phyloP scores from a whole-genome alignment of 169 alveolate genomes.

The Plasmodium sp. region DNA sequence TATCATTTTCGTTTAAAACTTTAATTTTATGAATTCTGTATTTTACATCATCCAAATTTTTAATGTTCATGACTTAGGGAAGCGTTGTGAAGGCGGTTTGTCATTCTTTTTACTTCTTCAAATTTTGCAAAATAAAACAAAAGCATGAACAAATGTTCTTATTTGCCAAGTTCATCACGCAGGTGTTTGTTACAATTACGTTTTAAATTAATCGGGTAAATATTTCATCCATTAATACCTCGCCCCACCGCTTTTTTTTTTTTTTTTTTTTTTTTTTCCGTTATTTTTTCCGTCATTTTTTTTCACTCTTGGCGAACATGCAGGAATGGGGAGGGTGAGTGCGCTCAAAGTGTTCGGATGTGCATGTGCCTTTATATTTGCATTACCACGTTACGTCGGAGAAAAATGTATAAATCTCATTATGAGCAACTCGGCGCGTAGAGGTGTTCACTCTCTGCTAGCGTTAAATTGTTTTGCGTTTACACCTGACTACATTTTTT shows the following conservation, averaged over 20 bases:
- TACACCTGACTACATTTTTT: neutral
- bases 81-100: neutral
- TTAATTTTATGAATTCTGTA: conserved; percentile 51
- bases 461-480: neutral
- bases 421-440: neutral
- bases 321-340: neutral
- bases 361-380: neutral
- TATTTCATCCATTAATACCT: neutral
- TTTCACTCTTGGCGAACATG: neutral
- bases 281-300: neutral
- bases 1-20: conserved; percentile 58
- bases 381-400: neutral
- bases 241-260: neutral
- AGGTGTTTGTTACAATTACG: neutral
- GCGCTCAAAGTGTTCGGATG: neutral
- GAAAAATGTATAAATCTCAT: neutral
- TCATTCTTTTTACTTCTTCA: neutral
- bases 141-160: neutral
- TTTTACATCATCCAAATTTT: conserved; percentile 56
- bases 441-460: neutral
- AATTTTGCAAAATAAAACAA: neutral
- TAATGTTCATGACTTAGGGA: conserved; percentile 27
- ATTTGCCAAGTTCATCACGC: neutral
- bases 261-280: neutral
- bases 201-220: neutral